These are phyloP conservation scores for Suillus bovinus DNA, from an alignment of 768 basidiomycete species.

Conservation along the genomic window DNA sequence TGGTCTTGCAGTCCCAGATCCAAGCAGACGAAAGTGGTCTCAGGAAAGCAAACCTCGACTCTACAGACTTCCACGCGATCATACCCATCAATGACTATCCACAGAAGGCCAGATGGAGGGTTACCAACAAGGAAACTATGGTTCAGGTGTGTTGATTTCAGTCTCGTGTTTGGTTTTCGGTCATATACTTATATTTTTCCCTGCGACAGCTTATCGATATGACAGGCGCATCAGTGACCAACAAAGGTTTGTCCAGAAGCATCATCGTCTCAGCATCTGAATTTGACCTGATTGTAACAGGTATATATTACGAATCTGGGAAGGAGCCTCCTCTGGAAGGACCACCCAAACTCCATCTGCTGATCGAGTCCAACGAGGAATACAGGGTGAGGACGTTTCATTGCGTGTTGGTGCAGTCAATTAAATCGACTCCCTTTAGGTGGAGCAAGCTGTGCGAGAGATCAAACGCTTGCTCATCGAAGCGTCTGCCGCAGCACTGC, in stretches of 20 bases:
- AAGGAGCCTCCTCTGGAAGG: conserved; percentile 92
- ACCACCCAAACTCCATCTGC: conserved; percentile 93
- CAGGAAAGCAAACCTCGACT: conserved; percentile 70
- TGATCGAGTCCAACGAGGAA: conserved; percentile 98
- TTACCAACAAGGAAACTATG: conserved; percentile 99
- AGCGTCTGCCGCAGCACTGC: conserved; percentile 86
- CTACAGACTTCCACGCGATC: conserved; percentile 97
- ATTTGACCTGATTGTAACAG: conserved; percentile 33
- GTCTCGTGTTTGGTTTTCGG: neutral
- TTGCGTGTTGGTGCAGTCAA: neutral
- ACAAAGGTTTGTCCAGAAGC: conserved; percentile 67
- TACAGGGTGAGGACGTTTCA: conserved; percentile 62
- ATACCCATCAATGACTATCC: conserved; percentile 99
- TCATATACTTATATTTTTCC: conserved; percentile 11
- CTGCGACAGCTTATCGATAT: conserved; percentile 81
- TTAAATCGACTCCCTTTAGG: conserved; percentile 43
- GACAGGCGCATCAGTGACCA: conserved; percentile 96
- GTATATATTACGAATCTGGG: conserved; percentile 91
- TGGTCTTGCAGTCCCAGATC: conserved; percentile 73
- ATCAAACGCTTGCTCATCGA: conserved; percentile 95
- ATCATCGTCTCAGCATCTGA: neutral
- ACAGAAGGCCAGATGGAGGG: conserved; percentile 98
- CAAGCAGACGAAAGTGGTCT: conserved; percentile 52
- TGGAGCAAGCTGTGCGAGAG: conserved; percentile 93
- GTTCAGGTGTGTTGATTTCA: conserved; percentile 61